Base-by-base conservation (phyloP, 2,329 filamentous ascomycete genomes). In the Tolypocladium paradoxum region DNA sequence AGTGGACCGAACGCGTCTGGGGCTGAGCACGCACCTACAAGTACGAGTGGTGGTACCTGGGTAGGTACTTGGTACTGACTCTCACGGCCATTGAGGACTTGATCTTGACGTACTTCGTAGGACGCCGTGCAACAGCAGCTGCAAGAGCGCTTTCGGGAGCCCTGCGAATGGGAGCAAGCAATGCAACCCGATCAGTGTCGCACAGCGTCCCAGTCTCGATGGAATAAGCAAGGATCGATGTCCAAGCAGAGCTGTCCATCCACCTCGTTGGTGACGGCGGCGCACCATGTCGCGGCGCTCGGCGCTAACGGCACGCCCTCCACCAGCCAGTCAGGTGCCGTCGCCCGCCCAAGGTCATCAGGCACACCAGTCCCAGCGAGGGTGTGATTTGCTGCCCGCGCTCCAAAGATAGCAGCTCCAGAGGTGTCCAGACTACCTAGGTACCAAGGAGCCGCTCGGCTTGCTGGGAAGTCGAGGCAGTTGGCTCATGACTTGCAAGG, bases 291-390 rank as follows among this genome's bases (percentile, higher is more conserved):
- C 45, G 3, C 24, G 31, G 35, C 20, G 34, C 27, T 29, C n/a
- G 14, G 14, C 48, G n/a, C 35, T 43, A 35, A 22, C 48, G 43
- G 18, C 51, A 36, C 31, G 20, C 55, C 59, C 56, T 53, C 55
- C 52, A 55, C 24, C 48, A 60, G 54, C 59, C 60, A 62, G 60
- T 62, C 60, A 62, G 60, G 49, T 61, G 60, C 55, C 54, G 53
- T 49, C 46, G 49, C 50, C 50, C 53, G 49, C 50, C 50, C 36
- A 20, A 55, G 58, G 58, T 60, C 58, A 60, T 59, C 58, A 58
- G 58, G 56, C 57, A 60, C 58, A 60, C 55, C 55, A 49, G 35
- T 20, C 49, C 27, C 40, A 16, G 43, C 34, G 36, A 18, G 36
- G 55, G 38, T 52, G 51, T 52, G 54, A 58, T 55, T 56, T 38